A percentile compares a stretch with the other conserved stretches of the same genome.
These are phyloP conservation scores for Pseudocercospora musae DNA, from an alignment of 2,329 filamentous ascomycete species.

Conservation along the genomic window DNA sequence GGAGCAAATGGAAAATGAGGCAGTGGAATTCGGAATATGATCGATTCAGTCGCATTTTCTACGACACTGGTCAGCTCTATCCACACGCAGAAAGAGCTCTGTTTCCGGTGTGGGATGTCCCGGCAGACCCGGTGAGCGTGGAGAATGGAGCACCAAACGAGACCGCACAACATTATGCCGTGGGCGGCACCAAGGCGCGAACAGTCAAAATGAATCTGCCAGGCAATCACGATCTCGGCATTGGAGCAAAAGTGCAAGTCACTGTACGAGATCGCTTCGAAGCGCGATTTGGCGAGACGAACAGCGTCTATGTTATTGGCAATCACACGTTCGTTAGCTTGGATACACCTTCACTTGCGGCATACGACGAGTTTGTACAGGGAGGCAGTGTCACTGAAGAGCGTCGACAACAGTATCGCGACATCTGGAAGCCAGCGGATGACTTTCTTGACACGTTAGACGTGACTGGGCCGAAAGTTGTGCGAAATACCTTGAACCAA, in stretches of 20 bases:
- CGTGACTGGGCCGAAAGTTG: slow-evolving; percentile 62
- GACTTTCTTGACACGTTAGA: slow-evolving; percentile 71
- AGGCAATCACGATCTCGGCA: slow-evolving; percentile 93
- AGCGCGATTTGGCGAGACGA: slow-evolving; percentile 86
- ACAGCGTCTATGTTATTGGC: slow-evolving; percentile 83
- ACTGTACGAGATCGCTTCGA: slow-evolving; percentile 79
- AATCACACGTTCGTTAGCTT: slow-evolving; percentile 95
- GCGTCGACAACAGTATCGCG: slow-evolving; percentile 19
- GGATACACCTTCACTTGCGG: slow-evolving; percentile 83
- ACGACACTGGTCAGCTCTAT: slow-evolving; percentile 43
- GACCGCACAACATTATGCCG: slow-evolving; percentile 53
- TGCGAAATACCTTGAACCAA: slow-evolving; percentile 60
- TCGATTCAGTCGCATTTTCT: slow-evolving; percentile 83
- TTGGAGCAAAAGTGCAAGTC: slow-evolving; percentile 78
- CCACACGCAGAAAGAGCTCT: slow-evolving; percentile 23
- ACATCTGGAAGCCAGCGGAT: slow-evolving; percentile 71
- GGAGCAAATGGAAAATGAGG: slow-evolving; percentile 69
- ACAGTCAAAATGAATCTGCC: slow-evolving; percentile 82
- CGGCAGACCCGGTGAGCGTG: slow-evolving; percentile 21
- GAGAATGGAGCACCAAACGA: slow-evolving; percentile 53
- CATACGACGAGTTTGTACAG: slow-evolving; percentile 58
- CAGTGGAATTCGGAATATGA: slow-evolving; percentile 87
- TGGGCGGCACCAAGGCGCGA: slow-evolving; percentile 64
- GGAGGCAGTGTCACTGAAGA: slow-evolving; percentile 53
- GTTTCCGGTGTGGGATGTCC: slow-evolving; percentile 24